Conservation (phyloP, 305 asterid genomes). For the Withania somnifera region DNA sequence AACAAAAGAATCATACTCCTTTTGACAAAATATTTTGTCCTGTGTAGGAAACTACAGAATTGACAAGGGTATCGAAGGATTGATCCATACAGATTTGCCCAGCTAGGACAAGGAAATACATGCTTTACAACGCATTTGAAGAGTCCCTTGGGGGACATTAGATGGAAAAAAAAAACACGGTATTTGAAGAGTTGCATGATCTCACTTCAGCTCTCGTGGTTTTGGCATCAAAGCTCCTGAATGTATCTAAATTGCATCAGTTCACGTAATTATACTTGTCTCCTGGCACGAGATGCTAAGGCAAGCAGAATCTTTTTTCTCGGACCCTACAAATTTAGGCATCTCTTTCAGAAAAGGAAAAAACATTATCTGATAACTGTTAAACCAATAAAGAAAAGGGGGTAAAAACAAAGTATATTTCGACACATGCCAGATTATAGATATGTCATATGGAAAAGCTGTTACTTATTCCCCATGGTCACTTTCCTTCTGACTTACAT, state of each 20-base stretch:
- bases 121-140: not conserved
- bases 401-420: no score
- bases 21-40: not conserved
- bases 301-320: constrained; percentile 70
- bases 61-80: not conserved
- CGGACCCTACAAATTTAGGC: constrained; percentile 54
- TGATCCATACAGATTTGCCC: not conserved
- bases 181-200: not conserved
- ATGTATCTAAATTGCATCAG: not conserved
- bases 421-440: not conserved
- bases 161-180: no score
- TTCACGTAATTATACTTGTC: constrained; percentile 25
- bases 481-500: not conserved
- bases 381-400: not conserved
- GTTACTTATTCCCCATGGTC: not conserved
- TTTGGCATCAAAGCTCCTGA: not conserved
- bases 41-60: not conserved
- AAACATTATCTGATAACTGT: not conserved
- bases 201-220: not conserved
- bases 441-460: not conserved
- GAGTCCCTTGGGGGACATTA: no score
- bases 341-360: constrained; percentile 3
- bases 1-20: not conserved
- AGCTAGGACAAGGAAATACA: not conserved
- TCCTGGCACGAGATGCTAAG: constrained; percentile 46